Evolutionary conservation across 495 filamentous ascomycete species (phyloP).

Genomic region (Penicillium steckii): DNA sequence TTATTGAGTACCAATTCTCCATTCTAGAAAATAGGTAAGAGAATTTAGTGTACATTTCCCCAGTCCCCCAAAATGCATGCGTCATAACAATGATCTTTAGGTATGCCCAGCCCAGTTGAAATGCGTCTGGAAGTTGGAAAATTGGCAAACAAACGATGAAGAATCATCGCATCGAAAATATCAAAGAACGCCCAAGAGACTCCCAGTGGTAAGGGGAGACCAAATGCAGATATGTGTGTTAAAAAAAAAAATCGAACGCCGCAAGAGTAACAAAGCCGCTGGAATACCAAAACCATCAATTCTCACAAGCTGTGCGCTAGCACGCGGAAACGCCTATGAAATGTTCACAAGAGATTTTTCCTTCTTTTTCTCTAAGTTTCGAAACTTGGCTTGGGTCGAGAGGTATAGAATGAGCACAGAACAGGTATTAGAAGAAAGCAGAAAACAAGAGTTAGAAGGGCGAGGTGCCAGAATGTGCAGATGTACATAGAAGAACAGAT

Average conservation of each 20-base stretch:
- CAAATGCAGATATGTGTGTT: not conserved
- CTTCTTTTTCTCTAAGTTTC: not conserved
- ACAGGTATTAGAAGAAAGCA: slow-evolving; percentile 1
- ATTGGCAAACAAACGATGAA: not conserved
- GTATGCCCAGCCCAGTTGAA: not conserved
- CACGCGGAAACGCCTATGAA: not conserved
- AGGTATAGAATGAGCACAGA: no score
- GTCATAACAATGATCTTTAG: slow-evolving; percentile 14
- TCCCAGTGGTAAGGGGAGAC: not conserved
- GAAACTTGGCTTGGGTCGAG: not conserved
- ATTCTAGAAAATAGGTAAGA: slow-evolving; percentile 2
- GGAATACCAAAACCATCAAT: not conserved
- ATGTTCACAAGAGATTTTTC: not conserved
- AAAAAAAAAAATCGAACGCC: no score
- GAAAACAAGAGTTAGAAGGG: slow-evolving; percentile 4
- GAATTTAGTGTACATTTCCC: slow-evolving; percentile 11
- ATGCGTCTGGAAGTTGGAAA: not conserved
- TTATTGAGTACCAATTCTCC: slow-evolving; percentile 1
- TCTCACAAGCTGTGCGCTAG: not conserved
- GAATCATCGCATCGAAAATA: not conserved
- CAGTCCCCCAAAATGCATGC: not conserved
- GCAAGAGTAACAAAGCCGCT: no score
- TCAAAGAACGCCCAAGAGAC: not conserved
- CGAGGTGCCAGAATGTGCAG: not conserved
- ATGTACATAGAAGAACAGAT: not conserved